Evolutionary conservation across 2,329 filamentous ascomycete species (phyloP).

Genomic region (Aspergillus persii): DNA sequence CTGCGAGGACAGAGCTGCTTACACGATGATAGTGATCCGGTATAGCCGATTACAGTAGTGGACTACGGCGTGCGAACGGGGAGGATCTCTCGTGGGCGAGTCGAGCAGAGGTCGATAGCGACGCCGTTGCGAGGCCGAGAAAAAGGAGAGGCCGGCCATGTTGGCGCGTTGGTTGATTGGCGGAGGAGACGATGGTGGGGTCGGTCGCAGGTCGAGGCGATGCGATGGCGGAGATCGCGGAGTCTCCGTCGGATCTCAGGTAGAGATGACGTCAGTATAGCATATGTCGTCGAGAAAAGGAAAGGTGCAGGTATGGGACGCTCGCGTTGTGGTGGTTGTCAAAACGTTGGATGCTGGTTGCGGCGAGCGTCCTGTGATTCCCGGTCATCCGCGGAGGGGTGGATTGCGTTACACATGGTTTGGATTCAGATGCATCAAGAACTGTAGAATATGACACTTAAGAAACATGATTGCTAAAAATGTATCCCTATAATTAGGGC

Average conservation of each 20-base stretch:
- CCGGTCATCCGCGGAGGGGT: not conserved
- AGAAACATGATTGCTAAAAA: too few species aligned
- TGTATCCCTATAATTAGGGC: too few species aligned
- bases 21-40: conserved; percentile 7
- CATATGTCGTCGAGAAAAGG: not conserved
- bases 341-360: not conserved
- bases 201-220: not conserved
- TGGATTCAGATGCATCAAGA: too few species aligned
- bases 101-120: not conserved
- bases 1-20: not conserved
- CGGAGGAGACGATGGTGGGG: not conserved
- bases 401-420: too few species aligned
- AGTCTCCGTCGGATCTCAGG: too few species aligned
- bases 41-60: not conserved
- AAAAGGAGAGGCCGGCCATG: not conserved
- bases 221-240: not conserved
- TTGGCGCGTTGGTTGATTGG: not conserved
- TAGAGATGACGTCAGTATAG: too few species aligned
- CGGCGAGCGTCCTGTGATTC: not conserved
- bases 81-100: not conserved
- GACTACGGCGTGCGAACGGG: not conserved
- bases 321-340: not conserved
- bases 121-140: not conserved
- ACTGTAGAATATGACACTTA: too few species aligned
- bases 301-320: not conserved